Evolutionary conservation across 768 basidiomycete species (phyloP), one percentile per base, ranked within the genome.

Genomic region (Sistotremastrum niveocremeum): DNA sequence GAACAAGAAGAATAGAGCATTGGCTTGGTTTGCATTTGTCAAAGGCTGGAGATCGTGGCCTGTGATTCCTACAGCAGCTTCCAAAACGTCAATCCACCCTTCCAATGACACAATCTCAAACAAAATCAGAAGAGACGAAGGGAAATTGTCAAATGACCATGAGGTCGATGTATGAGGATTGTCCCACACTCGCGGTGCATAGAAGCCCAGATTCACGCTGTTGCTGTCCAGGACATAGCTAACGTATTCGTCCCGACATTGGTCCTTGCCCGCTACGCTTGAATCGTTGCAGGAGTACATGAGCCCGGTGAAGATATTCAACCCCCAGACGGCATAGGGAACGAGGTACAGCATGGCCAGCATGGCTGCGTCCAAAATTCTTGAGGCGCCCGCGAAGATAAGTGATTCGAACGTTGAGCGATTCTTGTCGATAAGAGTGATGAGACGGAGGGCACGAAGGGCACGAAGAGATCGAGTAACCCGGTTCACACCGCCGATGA

Each of bases 41-140:
- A 72, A 63, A 0, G 89, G 86, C 58, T 95, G 90, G 46, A 62
- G 63, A 31, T 77, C 76, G 20, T 51, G 57, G 4, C 82, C 86
- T 1, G 75, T 80, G 51, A 95, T 83, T 50, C 79, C 77, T 60
- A 84, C 84, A 1, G 81, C 82, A 29, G 81, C 72, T 35, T 63
- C 65, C 83, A 95, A 84, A 42, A 91, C 94, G 57, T 93, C 88
- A n/a, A 86, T 74, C 94, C 93, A 97, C 2, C 94, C 94, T 64
- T 94, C 91, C 42, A 95, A 66, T 0, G 91, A 94, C 28, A 97
- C 88, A 52, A 94, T 90, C 64, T 98, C 94, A 55, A 95, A 97
- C 1, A 97, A 72, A 56, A 97, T 95, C 45, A 97, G 72, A 37
- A 97, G 67, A 0, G 88, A 83, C 3, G 80, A 65, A 5, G 75